Conservation (phyloP, 2,329 filamentous ascomycete species). For the Plenodomus biglobosus region DNA sequence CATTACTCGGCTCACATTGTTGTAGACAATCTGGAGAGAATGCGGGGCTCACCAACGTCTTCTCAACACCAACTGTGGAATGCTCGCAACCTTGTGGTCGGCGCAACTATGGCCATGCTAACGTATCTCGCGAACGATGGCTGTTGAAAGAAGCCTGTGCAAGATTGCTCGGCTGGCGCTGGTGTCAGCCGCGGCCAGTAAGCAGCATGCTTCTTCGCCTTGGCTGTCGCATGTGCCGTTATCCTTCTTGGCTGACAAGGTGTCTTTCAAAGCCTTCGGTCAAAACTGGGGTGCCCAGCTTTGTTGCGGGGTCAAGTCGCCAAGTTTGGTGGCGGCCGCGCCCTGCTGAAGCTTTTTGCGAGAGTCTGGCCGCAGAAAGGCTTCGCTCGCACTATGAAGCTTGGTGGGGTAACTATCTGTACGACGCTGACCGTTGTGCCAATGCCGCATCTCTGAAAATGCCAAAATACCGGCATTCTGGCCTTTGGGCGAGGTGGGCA, state of each 20-base stretch:
- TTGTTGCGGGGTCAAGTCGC: constrained; percentile 25
- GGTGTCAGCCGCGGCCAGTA: constrained; percentile 22
- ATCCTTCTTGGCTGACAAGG: constrained; percentile 21
- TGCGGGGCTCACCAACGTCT: not conserved
- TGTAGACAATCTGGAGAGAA: not conserved
- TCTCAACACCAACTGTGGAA: not conserved
- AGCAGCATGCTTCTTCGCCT: constrained; percentile 29
- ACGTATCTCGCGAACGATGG: constrained; percentile 10
- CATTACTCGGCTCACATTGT: not conserved
- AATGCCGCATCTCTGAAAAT: not conserved
- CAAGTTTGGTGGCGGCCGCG: constrained; percentile 29
- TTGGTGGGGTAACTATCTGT: constrained; percentile 11
- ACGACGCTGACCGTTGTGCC: constrained; percentile 1
- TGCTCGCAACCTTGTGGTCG: not conserved
- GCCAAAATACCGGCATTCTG: not conserved
- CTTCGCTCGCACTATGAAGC: constrained; percentile 28
- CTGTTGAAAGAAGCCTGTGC: constrained; percentile 39
- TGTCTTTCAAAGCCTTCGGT: constrained; percentile 23
- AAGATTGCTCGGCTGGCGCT: constrained; percentile 36
- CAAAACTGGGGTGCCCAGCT: constrained; percentile 8
- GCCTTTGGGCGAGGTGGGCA: not conserved
- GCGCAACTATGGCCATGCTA: too few species aligned
- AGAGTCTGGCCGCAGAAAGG: constrained; percentile 18
- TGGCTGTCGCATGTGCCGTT: constrained; percentile 30
- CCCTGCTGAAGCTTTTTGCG: constrained; percentile 25